Percentiles rank a stretch among this genome's conserved stretches.
Evolutionary conservation across 805 yeast species (phyloP).

Genomic region (Candida qinlingensis): DNA sequence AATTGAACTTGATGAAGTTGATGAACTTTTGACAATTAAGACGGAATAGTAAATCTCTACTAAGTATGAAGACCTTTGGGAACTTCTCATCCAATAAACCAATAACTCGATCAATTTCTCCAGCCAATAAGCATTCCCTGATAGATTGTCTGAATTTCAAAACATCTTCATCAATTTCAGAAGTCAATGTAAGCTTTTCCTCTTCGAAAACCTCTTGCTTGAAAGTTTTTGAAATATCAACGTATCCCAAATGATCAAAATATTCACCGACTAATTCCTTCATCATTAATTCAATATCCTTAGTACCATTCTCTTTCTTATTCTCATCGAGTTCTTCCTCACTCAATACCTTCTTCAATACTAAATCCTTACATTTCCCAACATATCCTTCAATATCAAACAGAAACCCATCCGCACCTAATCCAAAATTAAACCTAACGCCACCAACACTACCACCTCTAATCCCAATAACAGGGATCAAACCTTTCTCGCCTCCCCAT

Average conservation of each 20-base stretch:
- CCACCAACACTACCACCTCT: constrained; percentile 27
- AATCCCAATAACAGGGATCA: constrained; percentile 45
- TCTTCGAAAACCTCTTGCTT: constrained; percentile 34
- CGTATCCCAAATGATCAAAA: constrained; percentile 54
- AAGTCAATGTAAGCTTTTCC: constrained; percentile 12
- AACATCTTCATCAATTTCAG: constrained; percentile 27
- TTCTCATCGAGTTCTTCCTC: not conserved
- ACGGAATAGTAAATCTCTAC: constrained; percentile 33
- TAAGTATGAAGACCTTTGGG: constrained; percentile 32
- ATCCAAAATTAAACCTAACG: constrained; percentile 36
- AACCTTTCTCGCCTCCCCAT: constrained; percentile 9
- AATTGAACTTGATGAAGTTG: constrained; percentile 28
- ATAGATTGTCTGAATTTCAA: constrained; percentile 40
- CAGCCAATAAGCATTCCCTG: constrained; percentile 33
- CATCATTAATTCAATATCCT: constrained; percentile 24
- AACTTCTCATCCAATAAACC: constrained; percentile 23
- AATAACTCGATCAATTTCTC: constrained; percentile 33
- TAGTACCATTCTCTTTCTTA: not conserved
- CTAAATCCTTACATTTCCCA: constrained; percentile 35
- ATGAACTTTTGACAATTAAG: constrained; percentile 40
- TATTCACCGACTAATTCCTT: constrained; percentile 39
- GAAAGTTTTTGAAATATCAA: constrained; percentile 48
- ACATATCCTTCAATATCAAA: constrained; percentile 58
- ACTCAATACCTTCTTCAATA: constrained; percentile 27
- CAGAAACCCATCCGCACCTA: constrained; percentile 45